Evolutionary conservation across 2,329 filamentous ascomycete genomes (phyloP).

Genomic region (Aspergillus hiratsukae): DNA sequence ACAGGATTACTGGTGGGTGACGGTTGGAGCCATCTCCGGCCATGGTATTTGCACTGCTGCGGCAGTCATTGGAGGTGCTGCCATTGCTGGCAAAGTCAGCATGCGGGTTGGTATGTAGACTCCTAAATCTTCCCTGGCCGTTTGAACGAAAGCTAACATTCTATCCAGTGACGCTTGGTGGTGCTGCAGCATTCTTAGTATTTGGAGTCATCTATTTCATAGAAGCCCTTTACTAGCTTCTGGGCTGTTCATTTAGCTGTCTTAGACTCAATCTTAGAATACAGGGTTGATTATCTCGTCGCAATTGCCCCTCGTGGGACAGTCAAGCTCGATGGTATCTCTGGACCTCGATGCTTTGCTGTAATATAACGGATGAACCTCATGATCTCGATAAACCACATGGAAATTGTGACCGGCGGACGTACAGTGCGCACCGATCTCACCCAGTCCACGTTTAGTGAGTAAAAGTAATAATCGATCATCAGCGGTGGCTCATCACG

Average conservation of each 20-base stretch:
- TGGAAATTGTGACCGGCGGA: background rate
- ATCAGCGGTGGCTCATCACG: background rate
- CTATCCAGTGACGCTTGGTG: conserved; percentile 76
- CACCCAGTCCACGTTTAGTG: too few relatives aligned
- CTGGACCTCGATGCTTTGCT: background rate
- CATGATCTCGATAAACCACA: background rate
- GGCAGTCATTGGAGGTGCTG: conserved; percentile 85
- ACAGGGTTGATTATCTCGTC: background rate
- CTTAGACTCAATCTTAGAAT: background rate
- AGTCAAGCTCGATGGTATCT: background rate
- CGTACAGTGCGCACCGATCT: background rate
- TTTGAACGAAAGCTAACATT: conserved; percentile 21
- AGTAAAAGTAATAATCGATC: background rate
- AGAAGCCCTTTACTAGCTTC: conserved; percentile 61
- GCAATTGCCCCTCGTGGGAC: background rate
- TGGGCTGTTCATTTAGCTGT: background rate
- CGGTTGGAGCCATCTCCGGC: conserved; percentile 76
- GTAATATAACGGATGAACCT: background rate
- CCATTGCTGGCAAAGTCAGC: conserved; percentile 89
- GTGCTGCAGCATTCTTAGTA: conserved; percentile 80
- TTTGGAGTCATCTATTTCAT: conserved; percentile 90
- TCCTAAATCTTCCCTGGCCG: background rate
- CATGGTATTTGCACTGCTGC: conserved; percentile 87
- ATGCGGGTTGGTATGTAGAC: conserved; percentile 81
- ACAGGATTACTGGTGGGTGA: conserved; percentile 99